Percentiles rank a stretch among this genome's conserved stretches.
Evolutionary conservation across 495 filamentous ascomycete genomes (phyloP).

Genomic region (Durotheca rogersii): DNA sequence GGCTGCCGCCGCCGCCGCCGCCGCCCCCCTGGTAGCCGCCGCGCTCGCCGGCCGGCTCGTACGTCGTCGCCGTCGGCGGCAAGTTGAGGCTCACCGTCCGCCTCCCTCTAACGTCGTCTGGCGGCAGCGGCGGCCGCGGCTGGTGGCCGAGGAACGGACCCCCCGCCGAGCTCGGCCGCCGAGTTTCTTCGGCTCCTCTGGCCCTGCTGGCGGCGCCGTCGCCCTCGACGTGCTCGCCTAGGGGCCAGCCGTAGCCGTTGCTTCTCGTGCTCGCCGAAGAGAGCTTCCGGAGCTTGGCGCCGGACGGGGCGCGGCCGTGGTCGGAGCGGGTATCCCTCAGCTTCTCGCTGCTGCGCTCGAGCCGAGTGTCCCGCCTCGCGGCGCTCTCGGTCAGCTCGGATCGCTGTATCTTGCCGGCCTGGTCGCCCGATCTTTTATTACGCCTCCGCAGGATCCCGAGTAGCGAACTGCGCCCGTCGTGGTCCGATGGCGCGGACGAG

Average conservation of each 20-base stretch:
- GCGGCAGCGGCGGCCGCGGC: too few relatives aligned
- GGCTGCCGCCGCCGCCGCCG: conserved; percentile 23
- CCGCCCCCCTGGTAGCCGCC: too few relatives aligned
- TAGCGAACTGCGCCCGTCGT: conserved; percentile 40
- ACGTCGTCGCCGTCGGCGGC: background rate
- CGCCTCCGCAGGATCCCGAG: conserved; percentile 50
- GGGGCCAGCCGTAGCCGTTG: conserved; percentile 20
- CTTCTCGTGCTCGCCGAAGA: conserved; percentile 11
- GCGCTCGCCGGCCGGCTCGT: too few relatives aligned
- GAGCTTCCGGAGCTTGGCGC: conserved; percentile 40
- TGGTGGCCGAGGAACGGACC: too few relatives aligned
- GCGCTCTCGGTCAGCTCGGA: conserved; percentile 48
- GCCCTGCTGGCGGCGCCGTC: too few relatives aligned
- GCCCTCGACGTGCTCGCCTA: conserved; percentile 11
- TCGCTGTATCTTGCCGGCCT: conserved; percentile 43
- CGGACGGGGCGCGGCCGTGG: conserved; percentile 15
- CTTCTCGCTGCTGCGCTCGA: conserved; percentile 50
- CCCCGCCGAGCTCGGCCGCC: conserved; percentile 32
- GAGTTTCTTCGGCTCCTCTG: too few relatives aligned
- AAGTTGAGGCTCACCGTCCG: conserved; percentile 28
- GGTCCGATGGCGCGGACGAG: conserved; percentile 6
- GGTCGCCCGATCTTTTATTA: conserved; percentile 44
- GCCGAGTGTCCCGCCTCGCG: conserved; percentile 51
- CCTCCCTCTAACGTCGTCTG: conserved; percentile 9
- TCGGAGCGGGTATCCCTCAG: conserved; percentile 35